Percentiles rank a stretch among this genome's conserved stretches.
Conservation (phyloP, 1,139 yeast genomes). For the Zhuliangozyma parablackwelliae region DNA sequence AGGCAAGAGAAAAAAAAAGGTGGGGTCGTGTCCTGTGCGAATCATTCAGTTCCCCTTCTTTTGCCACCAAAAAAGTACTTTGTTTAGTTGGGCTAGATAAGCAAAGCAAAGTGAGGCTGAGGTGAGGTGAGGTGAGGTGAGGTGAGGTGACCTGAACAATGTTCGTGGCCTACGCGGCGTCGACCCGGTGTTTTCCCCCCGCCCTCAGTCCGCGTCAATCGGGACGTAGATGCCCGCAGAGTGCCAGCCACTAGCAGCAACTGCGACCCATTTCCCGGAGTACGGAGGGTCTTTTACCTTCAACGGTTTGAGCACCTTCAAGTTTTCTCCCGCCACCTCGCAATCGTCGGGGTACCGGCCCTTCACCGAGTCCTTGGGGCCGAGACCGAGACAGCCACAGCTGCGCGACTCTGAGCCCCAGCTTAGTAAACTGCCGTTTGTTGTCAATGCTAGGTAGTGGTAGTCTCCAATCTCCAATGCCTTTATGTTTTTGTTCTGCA, state of each 20-base stretch:
- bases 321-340: constrained; percentile 30
- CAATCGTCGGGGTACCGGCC: constrained; percentile 3
- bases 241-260: constrained; percentile 82
- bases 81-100: too few species aligned
- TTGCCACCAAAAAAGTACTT: too few species aligned
- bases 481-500: constrained; percentile 48
- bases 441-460: constrained; percentile 61
- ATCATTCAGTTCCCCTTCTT: too few species aligned
- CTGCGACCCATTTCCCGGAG: constrained; percentile 43
- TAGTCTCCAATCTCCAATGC: constrained; percentile 66
- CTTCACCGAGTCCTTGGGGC: constrained; percentile 29
- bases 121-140: too few species aligned
- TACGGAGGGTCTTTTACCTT: constrained; percentile 24
- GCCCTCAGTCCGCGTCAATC: background rate
- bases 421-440: constrained; percentile 54
- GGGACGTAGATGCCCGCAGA: constrained; percentile 50
- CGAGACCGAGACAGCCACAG: constrained; percentile 74
- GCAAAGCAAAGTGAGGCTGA: too few species aligned
- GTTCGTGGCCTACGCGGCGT: too few species aligned
- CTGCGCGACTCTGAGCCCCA: constrained; percentile 67
- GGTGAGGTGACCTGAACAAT: too few species aligned
- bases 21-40: too few species aligned
- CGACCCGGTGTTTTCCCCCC: too few species aligned
- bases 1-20: too few species aligned
- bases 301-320: constrained; percentile 43